These are phyloP conservation scores for Penicillium atrosanguineum DNA, from an alignment of 495 filamentous ascomycete genomes.

Conservation along the genomic window DNA sequence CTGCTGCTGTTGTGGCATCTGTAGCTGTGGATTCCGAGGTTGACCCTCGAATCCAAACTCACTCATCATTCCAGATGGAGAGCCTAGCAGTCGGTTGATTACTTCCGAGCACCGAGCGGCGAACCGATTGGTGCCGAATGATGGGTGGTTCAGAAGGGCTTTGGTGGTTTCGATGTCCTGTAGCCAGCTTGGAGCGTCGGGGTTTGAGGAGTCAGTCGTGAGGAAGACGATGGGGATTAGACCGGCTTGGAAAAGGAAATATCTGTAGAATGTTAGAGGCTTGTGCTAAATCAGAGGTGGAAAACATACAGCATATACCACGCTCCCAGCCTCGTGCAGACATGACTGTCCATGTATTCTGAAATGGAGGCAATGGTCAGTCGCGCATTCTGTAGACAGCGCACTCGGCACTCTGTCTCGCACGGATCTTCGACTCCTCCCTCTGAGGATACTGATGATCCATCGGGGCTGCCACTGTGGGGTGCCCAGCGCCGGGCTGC, in stretches of 20 bases:
- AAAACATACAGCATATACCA: conserved; percentile 52
- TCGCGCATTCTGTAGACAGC: conserved; percentile 44
- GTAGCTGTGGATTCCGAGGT: conserved; percentile 15
- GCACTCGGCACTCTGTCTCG: conserved; percentile 41
- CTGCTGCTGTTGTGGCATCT: conserved; percentile 10
- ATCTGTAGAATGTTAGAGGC: conserved; percentile 21
- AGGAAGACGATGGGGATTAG: conserved; percentile 51
- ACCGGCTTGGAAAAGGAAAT: conserved; percentile 55
- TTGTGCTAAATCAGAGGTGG: not conserved
- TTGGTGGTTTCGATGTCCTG: conserved; percentile 49
- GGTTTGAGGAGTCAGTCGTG: conserved; percentile 45
- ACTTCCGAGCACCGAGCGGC: conserved; percentile 45
- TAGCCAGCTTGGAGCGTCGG: conserved; percentile 43
- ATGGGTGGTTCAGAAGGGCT: conserved; percentile 40
- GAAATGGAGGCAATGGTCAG: conserved; percentile 45
- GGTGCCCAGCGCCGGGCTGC: conserved; percentile 43
- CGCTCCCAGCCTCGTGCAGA: conserved; percentile 43
- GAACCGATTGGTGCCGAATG: conserved; percentile 42
- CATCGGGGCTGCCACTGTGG: conserved; percentile 19
- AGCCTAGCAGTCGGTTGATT: conserved; percentile 41
- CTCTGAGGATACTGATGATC: conserved; percentile 25
- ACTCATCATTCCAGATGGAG: conserved; percentile 22
- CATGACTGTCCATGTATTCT: conserved; percentile 40
- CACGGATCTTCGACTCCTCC: conserved; percentile 36
- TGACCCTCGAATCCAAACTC: not conserved